Conservation (phyloP, 2,329 filamentous ascomycete genomes). For the Parascedosporium putredinis region DNA sequence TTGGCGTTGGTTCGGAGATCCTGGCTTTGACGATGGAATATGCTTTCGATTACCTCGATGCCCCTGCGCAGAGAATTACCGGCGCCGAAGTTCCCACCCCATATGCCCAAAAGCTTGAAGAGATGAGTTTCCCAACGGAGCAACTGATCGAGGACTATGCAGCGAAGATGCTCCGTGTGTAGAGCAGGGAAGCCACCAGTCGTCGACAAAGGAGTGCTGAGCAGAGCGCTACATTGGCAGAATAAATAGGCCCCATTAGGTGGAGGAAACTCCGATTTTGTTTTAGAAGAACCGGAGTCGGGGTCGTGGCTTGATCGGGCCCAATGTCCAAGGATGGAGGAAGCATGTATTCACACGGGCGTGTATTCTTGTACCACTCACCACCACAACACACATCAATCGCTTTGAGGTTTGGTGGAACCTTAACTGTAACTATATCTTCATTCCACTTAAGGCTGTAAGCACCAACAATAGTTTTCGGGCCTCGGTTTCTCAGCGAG, state of each 20-base stretch:
- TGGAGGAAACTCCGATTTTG: too few relatives aligned
- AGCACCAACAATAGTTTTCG: background rate
- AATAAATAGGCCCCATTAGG: background rate
- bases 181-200: too few relatives aligned
- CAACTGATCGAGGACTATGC: constrained; percentile 77
- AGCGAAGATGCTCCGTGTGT: constrained; percentile 78
- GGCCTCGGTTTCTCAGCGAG: too few relatives aligned
- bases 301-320: too few relatives aligned
- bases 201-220: too few relatives aligned
- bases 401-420: background rate
- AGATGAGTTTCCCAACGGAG: constrained; percentile 91
- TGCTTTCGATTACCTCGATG: constrained; percentile 93
- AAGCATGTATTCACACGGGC: too few relatives aligned
- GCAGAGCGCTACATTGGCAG: background rate
- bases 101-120: constrained; percentile 85
- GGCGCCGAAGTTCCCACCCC: constrained; percentile 96
- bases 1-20: constrained; percentile 86
- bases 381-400: background rate
- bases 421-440: background rate
- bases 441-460: background rate
- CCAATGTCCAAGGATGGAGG: too few relatives aligned
- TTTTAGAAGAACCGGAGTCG: too few relatives aligned
- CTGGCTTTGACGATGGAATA: constrained; percentile 95
- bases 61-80: constrained; percentile 85
- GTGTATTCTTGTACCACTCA: too few relatives aligned